Conservation (phyloP, 495 filamentous ascomycete species). For the Pseudotulostoma volvatum region DNA sequence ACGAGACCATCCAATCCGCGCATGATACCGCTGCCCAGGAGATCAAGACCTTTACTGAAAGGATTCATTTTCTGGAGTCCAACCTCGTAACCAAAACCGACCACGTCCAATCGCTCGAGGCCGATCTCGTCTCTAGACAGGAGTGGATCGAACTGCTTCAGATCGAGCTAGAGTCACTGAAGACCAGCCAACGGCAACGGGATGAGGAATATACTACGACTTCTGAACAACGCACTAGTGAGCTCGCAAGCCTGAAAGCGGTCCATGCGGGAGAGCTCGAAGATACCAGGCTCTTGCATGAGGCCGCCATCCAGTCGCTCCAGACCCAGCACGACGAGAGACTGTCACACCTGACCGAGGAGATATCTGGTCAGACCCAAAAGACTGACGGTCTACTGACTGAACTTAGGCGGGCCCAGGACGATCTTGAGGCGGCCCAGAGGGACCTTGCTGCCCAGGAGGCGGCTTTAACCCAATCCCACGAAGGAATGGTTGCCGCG, state of each 20-base stretch:
- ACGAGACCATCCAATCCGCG: constrained; percentile 21
- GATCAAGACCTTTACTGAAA: constrained; percentile 26
- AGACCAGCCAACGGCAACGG: constrained; percentile 21
- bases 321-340: constrained; percentile 27
- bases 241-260: constrained; percentile 17
- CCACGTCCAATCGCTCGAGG: constrained; percentile 27
- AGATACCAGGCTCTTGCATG: constrained; percentile 9
- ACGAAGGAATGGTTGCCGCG: constrained; percentile 18
- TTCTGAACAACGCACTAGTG: constrained; percentile 18
- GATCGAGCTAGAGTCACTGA: constrained; percentile 18
- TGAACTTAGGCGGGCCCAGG: constrained; percentile 13
- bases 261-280: constrained; percentile 21
- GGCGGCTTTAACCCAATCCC: constrained; percentile 17
- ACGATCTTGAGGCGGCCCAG: constrained; percentile 18
- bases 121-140: constrained; percentile 25
- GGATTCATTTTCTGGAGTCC: constrained; percentile 23
- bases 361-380: constrained; percentile 20
- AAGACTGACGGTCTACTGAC: constrained; percentile 13
- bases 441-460: constrained; percentile 20
- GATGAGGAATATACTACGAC: constrained; percentile 15
- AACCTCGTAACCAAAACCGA: constrained; percentile 20
- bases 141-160: constrained; percentile 22
- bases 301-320: constrained; percentile 18
- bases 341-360: constrained; percentile 15
- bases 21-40: constrained; percentile 24